phyloP scores from a whole-genome alignment of 75 land plant genomes.

The Isoetes taiwanensis region DNA sequence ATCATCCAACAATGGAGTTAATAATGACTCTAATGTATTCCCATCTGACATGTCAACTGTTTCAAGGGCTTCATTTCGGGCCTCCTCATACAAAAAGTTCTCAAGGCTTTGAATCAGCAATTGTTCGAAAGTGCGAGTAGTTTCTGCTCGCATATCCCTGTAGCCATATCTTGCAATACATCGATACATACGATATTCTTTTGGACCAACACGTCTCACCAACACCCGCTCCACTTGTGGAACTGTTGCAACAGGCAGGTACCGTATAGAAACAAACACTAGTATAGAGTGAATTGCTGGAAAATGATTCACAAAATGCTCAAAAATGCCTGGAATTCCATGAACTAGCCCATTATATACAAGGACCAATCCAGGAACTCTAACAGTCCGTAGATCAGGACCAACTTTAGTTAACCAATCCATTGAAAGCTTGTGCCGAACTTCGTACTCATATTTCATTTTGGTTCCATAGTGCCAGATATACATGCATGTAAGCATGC shows the following conservation, averaged over 20 bases:
- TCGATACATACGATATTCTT: conserved; percentile 81
- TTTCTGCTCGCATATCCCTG: conserved; percentile 86
- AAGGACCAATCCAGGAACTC: conserved; percentile 82
- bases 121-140: conserved; percentile 74
- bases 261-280: conserved; percentile 87
- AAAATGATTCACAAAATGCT: conserved; percentile 63
- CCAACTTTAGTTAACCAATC: conserved; percentile 77
- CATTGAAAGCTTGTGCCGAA: conserved; percentile 80
- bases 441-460: conserved; percentile 67
- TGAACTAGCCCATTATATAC: conserved; percentile 86
- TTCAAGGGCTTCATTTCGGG: conserved; percentile 61
- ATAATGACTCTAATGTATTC: too few species aligned
- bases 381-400: conserved; percentile 65
- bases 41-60: too few species aligned
- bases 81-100: conserved; percentile 66
- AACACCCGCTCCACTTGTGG: conserved; percentile 83
- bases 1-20: too few species aligned
- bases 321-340: conserved; percentile 80
- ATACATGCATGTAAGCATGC: conserved; percentile 66
- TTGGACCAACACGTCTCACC: conserved; percentile 68
- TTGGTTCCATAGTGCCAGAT: conserved; percentile 96
- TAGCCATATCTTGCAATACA: conserved; percentile 83
- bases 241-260: conserved; percentile 81
- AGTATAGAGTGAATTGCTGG: conserved; percentile 90
- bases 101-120: conserved; percentile 79